Percentiles rank a stretch among this genome's conserved stretches.
phyloP scores from a whole-genome alignment of 2,329 filamentous ascomycete genomes.

The Arthrobotrys sinensis region DNA sequence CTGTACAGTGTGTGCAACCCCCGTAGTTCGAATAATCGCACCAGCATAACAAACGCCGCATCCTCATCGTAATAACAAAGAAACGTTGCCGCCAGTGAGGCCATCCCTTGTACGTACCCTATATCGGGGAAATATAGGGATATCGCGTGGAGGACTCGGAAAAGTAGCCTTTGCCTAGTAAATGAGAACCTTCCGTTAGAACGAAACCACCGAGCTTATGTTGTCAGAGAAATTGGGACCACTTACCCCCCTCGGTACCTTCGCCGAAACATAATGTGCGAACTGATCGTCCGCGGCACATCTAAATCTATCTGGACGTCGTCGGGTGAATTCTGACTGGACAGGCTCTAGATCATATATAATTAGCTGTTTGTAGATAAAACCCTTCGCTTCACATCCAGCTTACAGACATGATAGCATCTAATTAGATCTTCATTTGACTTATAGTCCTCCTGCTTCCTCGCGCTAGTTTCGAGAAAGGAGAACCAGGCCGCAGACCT shows the following conservation, averaged over 20 bases:
- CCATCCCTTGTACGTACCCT: conserved; percentile 99
- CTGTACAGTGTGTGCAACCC: conserved; percentile 88
- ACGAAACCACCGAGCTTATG: background rate
- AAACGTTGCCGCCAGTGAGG: conserved; percentile 88
- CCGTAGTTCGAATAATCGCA: conserved; percentile 91
- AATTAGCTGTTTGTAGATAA: conserved; percentile 2
- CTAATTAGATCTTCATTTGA: conserved; percentile 80
- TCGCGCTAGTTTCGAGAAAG: conserved; percentile 85
- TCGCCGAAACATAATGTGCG: conserved; percentile 96
- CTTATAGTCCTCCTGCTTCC: conserved; percentile 74
- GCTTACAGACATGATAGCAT: conserved; percentile 65
- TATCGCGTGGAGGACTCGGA: conserved; percentile 91
- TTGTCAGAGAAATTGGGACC: conserved; percentile 61
- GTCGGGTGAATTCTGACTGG: conserved; percentile 83
- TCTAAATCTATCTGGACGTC: conserved; percentile 98
- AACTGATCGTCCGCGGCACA: conserved; percentile 92
- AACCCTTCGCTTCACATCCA: background rate
- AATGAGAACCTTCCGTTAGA: background rate
- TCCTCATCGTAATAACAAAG: conserved; percentile 98
- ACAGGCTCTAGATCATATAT: conserved; percentile 78
- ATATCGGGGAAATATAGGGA: conserved; percentile 91
- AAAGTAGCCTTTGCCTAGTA: conserved; percentile 79
- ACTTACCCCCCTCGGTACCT: conserved; percentile 84
- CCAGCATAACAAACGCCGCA: conserved; percentile 93
- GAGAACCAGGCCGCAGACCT: conserved; percentile 93